These are phyloP conservation scores for Peziza echinospora DNA, from an alignment of 495 filamentous ascomycete species.

Conservation along the genomic window DNA sequence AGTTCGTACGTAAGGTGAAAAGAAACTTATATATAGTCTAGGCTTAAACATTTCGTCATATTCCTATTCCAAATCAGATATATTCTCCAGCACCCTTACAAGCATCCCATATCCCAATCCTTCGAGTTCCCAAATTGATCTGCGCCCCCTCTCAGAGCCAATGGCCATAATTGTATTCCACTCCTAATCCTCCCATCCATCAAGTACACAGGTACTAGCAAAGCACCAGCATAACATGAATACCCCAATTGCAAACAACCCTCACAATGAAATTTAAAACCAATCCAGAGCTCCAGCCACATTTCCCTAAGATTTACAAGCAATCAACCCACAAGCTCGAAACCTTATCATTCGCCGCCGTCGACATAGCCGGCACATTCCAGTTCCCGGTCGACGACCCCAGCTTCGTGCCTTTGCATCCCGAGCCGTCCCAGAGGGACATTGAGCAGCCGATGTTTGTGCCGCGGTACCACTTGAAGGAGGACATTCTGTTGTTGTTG, in stretches of 20 bases:
- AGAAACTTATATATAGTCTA: too few relatives aligned
- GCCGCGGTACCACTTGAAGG: constrained; percentile 1
- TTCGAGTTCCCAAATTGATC: too few relatives aligned
- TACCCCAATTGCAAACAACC: too few relatives aligned
- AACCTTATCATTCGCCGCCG: background rate
- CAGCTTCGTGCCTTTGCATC: background rate
- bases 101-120: background rate
- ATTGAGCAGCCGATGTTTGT: background rate
- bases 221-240: too few relatives aligned
- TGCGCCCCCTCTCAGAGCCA: background rate
- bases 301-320: background rate
- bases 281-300: too few relatives aligned
- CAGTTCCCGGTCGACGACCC: constrained; percentile 2
- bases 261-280: too few relatives aligned
- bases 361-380: background rate
- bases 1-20: too few relatives aligned
- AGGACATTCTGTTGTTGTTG: constrained; percentile 1
- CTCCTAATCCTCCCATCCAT: background rate
- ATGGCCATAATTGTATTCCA: background rate
- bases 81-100: background rate
- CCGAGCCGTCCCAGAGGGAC: background rate
- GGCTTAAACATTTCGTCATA: too few relatives aligned
- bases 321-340: constrained; percentile 1
- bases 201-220: background rate
- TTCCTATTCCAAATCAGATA: too few relatives aligned